A percentile compares a stretch with the other conserved stretches of the same genome.
Evolutionary conservation across 305 asterid species (phyloP).

Genomic region (Stenogyne calaminthoides): DNA sequence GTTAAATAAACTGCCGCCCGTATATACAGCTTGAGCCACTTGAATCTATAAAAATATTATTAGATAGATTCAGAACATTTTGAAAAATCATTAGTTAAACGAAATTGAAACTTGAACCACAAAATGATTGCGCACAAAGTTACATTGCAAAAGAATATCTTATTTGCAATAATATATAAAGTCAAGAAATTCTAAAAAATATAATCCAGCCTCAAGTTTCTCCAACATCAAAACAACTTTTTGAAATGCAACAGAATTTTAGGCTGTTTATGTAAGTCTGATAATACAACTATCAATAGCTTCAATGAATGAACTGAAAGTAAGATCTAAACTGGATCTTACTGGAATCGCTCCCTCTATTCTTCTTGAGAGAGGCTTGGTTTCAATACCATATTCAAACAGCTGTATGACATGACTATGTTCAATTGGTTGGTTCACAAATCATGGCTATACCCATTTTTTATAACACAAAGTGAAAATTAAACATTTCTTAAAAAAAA

Average conservation of each 20-base stretch:
- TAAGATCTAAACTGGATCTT: background rate
- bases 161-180: background rate
- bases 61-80: conserved; percentile 23
- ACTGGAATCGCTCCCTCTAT: background rate
- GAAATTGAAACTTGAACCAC: conserved; percentile 19
- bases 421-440: background rate
- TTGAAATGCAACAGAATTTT: background rate
- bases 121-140: conserved; percentile 13
- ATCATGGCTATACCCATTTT: background rate
- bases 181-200: background rate
- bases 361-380: background rate
- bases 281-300: conserved; percentile 7
- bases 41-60: conserved; percentile 53
- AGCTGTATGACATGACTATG: background rate
- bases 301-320: background rate
- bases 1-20: conserved; percentile 81
- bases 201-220: conserved; percentile 15
- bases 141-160: background rate
- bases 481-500: too few relatives aligned
- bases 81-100: conserved; percentile 4
- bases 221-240: background rate
- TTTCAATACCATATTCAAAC: background rate
- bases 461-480: too few relatives aligned
- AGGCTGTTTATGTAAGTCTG: background rate
- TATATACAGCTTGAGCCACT: conserved; percentile 94